These are phyloP conservation scores for Parsonsia alboflavescens DNA, from an alignment of 257 asterid species.

Conservation along the genomic window DNA sequence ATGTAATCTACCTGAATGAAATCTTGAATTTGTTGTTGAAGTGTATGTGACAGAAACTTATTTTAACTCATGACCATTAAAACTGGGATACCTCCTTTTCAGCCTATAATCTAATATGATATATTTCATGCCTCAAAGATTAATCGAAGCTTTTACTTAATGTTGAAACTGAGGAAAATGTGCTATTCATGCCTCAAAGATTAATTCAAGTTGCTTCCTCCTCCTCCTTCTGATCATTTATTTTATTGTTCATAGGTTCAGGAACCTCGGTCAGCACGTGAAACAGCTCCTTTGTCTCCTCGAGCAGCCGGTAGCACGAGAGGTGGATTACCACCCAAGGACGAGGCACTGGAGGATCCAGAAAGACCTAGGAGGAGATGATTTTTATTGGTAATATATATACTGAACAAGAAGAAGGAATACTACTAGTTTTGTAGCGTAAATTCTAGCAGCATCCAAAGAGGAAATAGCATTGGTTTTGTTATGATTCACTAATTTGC, in stretches of 20 bases:
- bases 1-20: not conserved
- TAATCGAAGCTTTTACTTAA: not conserved
- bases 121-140: not conserved
- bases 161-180: not conserved
- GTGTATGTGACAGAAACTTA: not conserved
- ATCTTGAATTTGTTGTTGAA: not conserved
- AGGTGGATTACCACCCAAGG: conserved; percentile 30
- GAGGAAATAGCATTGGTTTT: not conserved
- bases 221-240: not conserved
- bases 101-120: not conserved
- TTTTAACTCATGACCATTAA: not conserved
- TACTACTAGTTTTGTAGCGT: conserved; percentile 29
- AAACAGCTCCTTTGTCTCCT: conserved; percentile 41
- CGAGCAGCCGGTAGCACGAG: conserved; percentile 26
- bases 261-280: conserved; percentile 65
- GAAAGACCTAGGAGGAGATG: conserved; percentile 41
- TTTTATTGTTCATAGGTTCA: conserved; percentile 20
- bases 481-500: conserved; percentile 2
- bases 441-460: conserved; percentile 11
- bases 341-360: conserved; percentile 36
- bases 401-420: conserved; percentile 14
- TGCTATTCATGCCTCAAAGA: no score
- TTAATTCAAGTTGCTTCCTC: not conserved
- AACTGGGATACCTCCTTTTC: not conserved
- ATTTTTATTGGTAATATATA: conserved; percentile 23